Conservation (phyloP, 2,329 filamentous ascomycete species). For the Spiromastix sp. region DNA sequence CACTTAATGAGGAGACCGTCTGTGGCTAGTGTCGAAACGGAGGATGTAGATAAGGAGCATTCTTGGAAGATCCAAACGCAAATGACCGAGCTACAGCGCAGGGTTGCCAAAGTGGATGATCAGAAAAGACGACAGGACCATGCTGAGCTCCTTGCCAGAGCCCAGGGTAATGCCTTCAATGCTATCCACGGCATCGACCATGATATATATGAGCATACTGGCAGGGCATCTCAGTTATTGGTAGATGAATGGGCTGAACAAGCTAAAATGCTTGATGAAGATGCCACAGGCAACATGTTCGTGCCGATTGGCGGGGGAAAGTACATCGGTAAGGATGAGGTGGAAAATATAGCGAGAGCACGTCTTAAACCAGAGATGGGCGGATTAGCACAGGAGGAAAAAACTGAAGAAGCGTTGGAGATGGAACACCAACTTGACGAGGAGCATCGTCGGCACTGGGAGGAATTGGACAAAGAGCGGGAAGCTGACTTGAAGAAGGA, state of each 20-base stretch:
- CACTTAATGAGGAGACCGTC: slow-evolving; percentile 49
- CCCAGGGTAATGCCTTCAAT: slow-evolving; percentile 67
- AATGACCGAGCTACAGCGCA: slow-evolving; percentile 62
- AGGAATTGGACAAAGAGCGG: slow-evolving; percentile 24
- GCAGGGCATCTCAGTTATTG: slow-evolving; percentile 55
- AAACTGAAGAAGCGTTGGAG: slow-evolving; percentile 55
- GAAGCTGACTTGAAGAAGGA: slow-evolving; percentile 20
- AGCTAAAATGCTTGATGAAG: slow-evolving; percentile 54
- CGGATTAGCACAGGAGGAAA: slow-evolving; percentile 66
- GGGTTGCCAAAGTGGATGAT: slow-evolving; percentile 56
- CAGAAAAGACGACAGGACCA: slow-evolving; percentile 64
- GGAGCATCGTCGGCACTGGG: slow-evolving; percentile 50
- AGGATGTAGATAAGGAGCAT: slow-evolving; percentile 51
- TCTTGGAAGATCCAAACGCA: slow-evolving; percentile 60
- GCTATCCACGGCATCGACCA: slow-evolving; percentile 67
- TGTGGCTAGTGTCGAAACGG: slow-evolving; percentile 50
- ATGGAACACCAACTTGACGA: slow-evolving; percentile 49
- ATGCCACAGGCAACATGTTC: slow-evolving; percentile 45
- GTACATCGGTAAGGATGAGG: slow-evolving; percentile 60
- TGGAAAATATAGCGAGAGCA: slow-evolving; percentile 62
- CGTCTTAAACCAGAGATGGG: slow-evolving; percentile 69
- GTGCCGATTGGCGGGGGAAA: slow-evolving; percentile 67
- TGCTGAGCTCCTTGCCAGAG: slow-evolving; percentile 59
- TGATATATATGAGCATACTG: slow-evolving; percentile 61
- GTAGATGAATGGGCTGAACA: slow-evolving; percentile 62